Base-by-base conservation (phyloP, 768 basidiomycete species). In the Leucogyrophana mollusca region DNA sequence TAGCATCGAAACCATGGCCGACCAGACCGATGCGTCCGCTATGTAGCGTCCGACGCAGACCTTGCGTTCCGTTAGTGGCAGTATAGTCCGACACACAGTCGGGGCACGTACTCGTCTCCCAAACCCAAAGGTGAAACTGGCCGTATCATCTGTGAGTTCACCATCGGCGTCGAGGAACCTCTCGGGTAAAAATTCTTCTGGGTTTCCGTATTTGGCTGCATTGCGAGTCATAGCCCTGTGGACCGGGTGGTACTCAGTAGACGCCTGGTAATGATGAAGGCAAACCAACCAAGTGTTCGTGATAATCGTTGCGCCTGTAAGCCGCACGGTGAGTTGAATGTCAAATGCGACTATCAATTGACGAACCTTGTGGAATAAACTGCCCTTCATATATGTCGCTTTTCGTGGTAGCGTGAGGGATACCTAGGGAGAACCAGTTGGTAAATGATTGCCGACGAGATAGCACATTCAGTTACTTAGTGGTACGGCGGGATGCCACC, bases 351-450 rank as follows among this genome's bases (percentile, higher is more conserved):
- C 7, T 8, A 14, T 8, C 3, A 9, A 22, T n/a, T 27, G 23
- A 58, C 61, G 6, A 13, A 61, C 82, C 82, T 56, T 72, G 69
- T 1, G 82, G 82, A 42, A 85, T 83, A 17, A 76, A 61, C 50
- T 77, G 77, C n/a, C 73, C 71, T 23, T 64, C 56, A 45, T 77
- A 78, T 10, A 68, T 47, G 32, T 78, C 76, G 35, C 71, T 65
- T 18, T 58, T 56, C 1, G 71, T 72, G 6, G 63, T 45, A 2
- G 57, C 53, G 35, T 71, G 71, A 2, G 70, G 65, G 17, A 71
- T 40, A 13, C 62, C 68, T 62, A 43, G 14, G 39, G 21, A 4
- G 14, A n/a, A n/a, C 51, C 4, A 52, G 27, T 24, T 22, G 41
- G 0, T 2, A 10, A 14, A 20, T 23, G 25, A 9, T 30, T 25